phyloP scores from a whole-genome alignment of 257 asterid genomes.

The Echites panduratus region DNA sequence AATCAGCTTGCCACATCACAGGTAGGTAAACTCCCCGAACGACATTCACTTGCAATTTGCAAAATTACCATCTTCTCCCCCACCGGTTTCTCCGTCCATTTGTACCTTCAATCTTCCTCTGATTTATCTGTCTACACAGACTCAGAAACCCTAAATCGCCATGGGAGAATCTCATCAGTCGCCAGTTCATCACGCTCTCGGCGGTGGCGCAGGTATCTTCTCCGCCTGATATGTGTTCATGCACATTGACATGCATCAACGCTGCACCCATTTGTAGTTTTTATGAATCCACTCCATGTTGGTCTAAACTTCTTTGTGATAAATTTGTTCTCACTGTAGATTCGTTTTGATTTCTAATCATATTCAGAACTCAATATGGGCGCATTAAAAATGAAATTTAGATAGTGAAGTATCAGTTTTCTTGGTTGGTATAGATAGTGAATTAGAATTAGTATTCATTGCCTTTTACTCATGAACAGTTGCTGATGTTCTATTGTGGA shows the following conservation, averaged over 20 bases:
- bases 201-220: slow-evolving; percentile 62
- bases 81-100: neutral
- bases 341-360: neutral
- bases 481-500: slow-evolving; percentile 86
- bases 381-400: neutral
- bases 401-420: neutral
- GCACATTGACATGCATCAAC: slow-evolving; percentile 11
- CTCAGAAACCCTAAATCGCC: slow-evolving; percentile 34
- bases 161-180: slow-evolving; percentile 51
- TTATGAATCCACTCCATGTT: slow-evolving; percentile 1
- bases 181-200: slow-evolving; percentile 55
- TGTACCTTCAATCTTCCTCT: neutral
- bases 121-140: neutral
- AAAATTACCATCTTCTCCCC: slow-evolving; percentile 1
- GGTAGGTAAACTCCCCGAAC: neutral
- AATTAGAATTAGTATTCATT: neutral
- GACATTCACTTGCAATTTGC: neutral
- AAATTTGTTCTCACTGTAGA: neutral
- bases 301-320: neutral
- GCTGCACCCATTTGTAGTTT: neutral
- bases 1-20: no score
- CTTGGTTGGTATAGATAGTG: neutral
- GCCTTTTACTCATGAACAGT: slow-evolving; percentile 37
- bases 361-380: neutral
- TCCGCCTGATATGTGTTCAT: neutral